Evolutionary conservation across 2,329 filamentous ascomycete species (phyloP).

Genomic region (Venturia nashicola): DNA sequence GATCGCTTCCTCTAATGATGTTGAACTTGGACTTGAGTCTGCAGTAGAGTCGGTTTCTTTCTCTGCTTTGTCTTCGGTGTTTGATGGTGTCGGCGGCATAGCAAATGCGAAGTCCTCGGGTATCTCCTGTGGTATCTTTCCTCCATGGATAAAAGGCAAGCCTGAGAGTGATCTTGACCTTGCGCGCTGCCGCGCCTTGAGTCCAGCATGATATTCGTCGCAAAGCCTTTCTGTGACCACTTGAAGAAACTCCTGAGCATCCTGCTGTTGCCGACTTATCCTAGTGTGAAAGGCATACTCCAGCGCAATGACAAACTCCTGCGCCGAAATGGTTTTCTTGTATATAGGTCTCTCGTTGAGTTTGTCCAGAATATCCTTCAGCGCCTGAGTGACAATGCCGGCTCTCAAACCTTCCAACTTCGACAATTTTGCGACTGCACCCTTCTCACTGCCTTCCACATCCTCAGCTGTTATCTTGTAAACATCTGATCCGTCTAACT

Average conservation of each 20-base stretch:
- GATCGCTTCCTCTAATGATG: slow-evolving; percentile 3
- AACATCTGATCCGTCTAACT: slow-evolving; percentile 63
- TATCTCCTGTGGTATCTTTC: not conserved
- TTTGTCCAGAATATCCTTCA: slow-evolving; percentile 86
- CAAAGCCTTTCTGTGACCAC: slow-evolving; percentile 83
- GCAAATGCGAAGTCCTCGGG: slow-evolving; percentile 7
- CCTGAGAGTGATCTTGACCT: not conserved
- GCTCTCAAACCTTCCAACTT: slow-evolving; percentile 54
- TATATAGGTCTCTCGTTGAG: slow-evolving; percentile 90
- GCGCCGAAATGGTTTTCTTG: slow-evolving; percentile 83
- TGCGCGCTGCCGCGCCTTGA: slow-evolving; percentile 47
- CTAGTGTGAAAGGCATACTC: slow-evolving; percentile 80
- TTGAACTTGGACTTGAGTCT: not conserved
- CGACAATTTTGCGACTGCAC: slow-evolving; percentile 25
- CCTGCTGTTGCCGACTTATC: slow-evolving; percentile 90
- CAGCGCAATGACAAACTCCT: slow-evolving; percentile 69
- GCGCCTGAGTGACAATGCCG: slow-evolving; percentile 69
- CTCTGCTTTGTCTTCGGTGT: slow-evolving; percentile 16
- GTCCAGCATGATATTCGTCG: slow-evolving; percentile 85
- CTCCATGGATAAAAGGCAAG: slow-evolving; percentile 13
- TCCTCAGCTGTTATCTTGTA: slow-evolving; percentile 51
- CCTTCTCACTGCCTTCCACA: slow-evolving; percentile 31
- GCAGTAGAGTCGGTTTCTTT: slow-evolving; percentile 14
- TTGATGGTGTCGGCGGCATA: slow-evolving; percentile 4
- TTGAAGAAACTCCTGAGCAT: slow-evolving; percentile 94